These are phyloP conservation scores for Mycena maculata DNA, from an alignment of 768 basidiomycete species.

Conservation along the genomic window DNA sequence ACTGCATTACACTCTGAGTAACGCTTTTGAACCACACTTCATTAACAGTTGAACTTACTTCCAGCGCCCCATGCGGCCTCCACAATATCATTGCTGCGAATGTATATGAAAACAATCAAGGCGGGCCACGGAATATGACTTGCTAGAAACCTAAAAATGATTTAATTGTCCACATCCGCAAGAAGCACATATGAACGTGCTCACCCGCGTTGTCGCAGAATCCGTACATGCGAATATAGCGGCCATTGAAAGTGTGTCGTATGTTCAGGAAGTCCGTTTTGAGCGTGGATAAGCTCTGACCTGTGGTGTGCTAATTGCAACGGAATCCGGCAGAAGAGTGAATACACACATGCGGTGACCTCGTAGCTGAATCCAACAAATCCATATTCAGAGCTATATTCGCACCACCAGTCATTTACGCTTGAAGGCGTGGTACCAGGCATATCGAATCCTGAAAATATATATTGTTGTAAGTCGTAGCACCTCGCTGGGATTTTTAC, in stretches of 20 bases:
- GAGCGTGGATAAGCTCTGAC: slow-evolving; percentile 66
- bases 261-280: slow-evolving; percentile 70
- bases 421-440: slow-evolving; percentile 60
- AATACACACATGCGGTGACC: slow-evolving; percentile 66
- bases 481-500: background rate
- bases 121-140: slow-evolving; percentile 29
- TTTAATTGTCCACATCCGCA: background rate
- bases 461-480: background rate
- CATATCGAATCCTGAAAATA: slow-evolving; percentile 59
- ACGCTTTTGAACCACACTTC: no score
- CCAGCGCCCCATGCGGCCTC: slow-evolving; percentile 75
- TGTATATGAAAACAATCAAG: slow-evolving; percentile 8
- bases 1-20: slow-evolving; percentile 41
- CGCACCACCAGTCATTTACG: slow-evolving; percentile 72
- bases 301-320: slow-evolving; percentile 47
- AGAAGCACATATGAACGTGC: background rate
- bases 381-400: slow-evolving; percentile 71
- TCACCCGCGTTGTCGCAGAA: slow-evolving; percentile 51
- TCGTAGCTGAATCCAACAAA: slow-evolving; percentile 86
- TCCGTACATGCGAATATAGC: slow-evolving; percentile 74
- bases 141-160: slow-evolving; percentile 56
- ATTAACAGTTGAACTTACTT: slow-evolving; percentile 17
- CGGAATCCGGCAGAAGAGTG: background rate
- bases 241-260: slow-evolving; percentile 65
- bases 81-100: slow-evolving; percentile 63